phyloP scores from a whole-genome alignment of 2,329 filamentous ascomycete genomes.

The Fusarium luffae region DNA sequence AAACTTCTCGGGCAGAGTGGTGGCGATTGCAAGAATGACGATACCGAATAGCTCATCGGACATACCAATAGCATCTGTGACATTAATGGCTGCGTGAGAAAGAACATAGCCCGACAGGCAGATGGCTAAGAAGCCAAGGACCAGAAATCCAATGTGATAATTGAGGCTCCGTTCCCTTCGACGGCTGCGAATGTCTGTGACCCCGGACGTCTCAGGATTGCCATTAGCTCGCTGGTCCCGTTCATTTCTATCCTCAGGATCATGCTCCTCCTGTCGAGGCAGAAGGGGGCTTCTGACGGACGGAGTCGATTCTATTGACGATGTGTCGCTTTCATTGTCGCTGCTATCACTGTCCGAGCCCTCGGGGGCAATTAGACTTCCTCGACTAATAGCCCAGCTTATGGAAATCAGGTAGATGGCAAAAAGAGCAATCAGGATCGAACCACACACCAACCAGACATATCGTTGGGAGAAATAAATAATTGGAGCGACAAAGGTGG shows the following conservation, averaged over 20 bases:
- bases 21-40: not conserved
- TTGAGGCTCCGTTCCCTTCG: not conserved
- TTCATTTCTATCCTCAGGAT: not conserved
- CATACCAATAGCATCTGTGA: not conserved
- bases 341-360: not conserved
- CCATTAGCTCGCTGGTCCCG: not conserved
- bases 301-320: accelerated
- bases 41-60: not conserved
- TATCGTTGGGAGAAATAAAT: not conserved
- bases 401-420: not conserved
- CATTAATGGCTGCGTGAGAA: not conserved
- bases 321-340: not conserved
- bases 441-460: not conserved
- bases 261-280: accelerated
- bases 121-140: not conserved
- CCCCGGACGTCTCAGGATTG: accelerated
- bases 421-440: not conserved
- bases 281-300: not conserved
- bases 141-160: not conserved
- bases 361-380: not conserved
- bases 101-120: not conserved
- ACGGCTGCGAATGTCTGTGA: accelerated
- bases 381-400: not conserved
- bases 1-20: not conserved
- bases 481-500: not conserved